A percentile compares a stretch with the other conserved stretches of the same genome.
phyloP scores from a whole-genome alignment of 352 stramenopile species.

The Halophytophthora polymorphica region DNA sequence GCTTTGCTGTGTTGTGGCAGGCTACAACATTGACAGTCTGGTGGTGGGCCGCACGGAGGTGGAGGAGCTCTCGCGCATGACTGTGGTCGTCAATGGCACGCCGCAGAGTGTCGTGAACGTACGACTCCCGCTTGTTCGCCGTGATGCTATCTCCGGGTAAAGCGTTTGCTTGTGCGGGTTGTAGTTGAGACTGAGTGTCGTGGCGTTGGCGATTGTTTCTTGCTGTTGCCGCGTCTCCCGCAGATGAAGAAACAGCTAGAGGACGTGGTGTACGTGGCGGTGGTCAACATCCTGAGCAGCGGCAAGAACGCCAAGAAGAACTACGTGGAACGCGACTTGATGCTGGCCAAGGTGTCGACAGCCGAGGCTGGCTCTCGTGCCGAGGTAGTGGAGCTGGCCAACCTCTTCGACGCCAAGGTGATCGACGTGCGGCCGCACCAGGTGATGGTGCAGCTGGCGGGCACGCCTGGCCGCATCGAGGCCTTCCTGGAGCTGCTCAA shows the following conservation, averaged over 20 bases:
- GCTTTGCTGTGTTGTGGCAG: conserved; percentile 23
- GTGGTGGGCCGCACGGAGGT: conserved; percentile 85
- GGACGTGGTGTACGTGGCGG: conserved; percentile 83
- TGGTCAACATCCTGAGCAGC: conserved; percentile 84
- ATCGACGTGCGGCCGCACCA: conserved; percentile 82
- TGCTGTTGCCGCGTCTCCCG: conserved; percentile 6
- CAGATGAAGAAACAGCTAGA: conserved; percentile 88
- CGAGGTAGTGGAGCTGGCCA: conserved; percentile 78
- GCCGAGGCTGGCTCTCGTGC: conserved; percentile 55
- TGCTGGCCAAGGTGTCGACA: conserved; percentile 85
- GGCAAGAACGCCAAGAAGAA: conserved; percentile 63
- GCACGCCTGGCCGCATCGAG: conserved; percentile 73
- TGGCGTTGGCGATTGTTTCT: too few relatives aligned
- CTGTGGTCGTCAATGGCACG: conserved; percentile 79
- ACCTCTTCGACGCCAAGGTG: conserved; percentile 84
- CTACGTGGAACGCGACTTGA: conserved; percentile 85
- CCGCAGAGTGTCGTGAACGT: conserved; percentile 78
- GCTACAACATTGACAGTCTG: conserved; percentile 88
- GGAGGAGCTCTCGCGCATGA: conserved; percentile 85
- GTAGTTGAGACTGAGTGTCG: conserved; percentile 5
- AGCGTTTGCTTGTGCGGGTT: not conserved
- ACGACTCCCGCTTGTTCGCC: conserved; percentile 7
- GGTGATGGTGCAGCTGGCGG: conserved; percentile 81
- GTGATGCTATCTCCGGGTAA: not conserved
- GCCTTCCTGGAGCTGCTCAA: conserved; percentile 82